phyloP scores from a whole-genome alignment of 208 protist genomes.

The Trypanosoma brucei region DNA sequence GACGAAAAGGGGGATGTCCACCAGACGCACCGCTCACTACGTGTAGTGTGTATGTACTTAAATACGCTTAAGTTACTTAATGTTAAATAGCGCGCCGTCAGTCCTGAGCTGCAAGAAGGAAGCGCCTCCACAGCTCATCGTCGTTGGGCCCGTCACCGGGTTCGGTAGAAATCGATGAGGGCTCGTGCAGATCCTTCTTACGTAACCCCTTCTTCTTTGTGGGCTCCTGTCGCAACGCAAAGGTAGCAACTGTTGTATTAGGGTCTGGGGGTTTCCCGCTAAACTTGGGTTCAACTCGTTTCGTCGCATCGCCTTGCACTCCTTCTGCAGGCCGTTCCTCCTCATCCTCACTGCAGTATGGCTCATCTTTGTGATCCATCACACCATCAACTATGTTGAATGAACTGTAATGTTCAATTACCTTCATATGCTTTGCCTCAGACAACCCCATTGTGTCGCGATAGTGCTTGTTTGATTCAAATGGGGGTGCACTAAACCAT shows the following conservation, averaged over 20 bases:
- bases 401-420: conserved; percentile 80
- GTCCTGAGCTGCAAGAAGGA: conserved; percentile 30
- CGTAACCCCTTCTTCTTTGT: conserved; percentile 42
- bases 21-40: too few relatives aligned
- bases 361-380: conserved; percentile 34
- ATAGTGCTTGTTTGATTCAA: conserved; percentile 86
- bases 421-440: conserved; percentile 78
- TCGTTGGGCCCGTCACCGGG: conserved; percentile 12
- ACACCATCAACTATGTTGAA: conserved; percentile 84
- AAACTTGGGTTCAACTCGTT: not conserved
- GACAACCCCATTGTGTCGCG: conserved; percentile 63
- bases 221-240: conserved; percentile 38
- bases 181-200: too few relatives aligned
- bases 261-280: conserved; percentile 16
- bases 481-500: conserved; percentile 94
- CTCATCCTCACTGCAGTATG: conserved; percentile 9
- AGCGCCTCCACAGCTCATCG: conserved; percentile 47
- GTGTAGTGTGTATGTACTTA: too few relatives aligned
- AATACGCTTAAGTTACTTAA: too few relatives aligned
- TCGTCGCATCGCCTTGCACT: not conserved
- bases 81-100: not conserved
- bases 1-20: too few relatives aligned
- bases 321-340: not conserved
- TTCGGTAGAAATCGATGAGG: not conserved
- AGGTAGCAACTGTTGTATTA: conserved; percentile 56